Conservation (phyloP, 2,329 filamentous ascomycete species). For the Aspergillus alliaceus region DNA sequence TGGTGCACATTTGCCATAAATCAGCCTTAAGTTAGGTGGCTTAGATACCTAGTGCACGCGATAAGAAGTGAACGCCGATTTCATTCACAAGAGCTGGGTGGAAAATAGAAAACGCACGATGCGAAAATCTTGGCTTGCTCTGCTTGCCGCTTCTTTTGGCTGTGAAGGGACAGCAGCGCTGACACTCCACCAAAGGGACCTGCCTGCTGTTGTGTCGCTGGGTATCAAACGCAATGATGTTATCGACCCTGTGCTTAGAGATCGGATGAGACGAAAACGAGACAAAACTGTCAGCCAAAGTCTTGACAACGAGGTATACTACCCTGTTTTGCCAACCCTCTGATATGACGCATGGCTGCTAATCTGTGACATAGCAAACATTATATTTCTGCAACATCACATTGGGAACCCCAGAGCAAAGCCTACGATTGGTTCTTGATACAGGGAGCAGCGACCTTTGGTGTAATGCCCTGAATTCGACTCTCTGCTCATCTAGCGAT, state of each 20-base stretch:
- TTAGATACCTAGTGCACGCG: background rate
- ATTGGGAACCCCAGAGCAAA: slow-evolving; percentile 58
- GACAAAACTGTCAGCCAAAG: slow-evolving; percentile 43
- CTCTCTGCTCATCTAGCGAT: slow-evolving; percentile 43
- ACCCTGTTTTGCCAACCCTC: background rate
- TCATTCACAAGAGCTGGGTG: background rate
- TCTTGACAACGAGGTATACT: slow-evolving; percentile 55
- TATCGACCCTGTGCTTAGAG: slow-evolving; percentile 46
- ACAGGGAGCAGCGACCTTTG: slow-evolving; percentile 65
- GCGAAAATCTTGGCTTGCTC: slow-evolving; percentile 6
- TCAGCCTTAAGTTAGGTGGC: too few species aligned
- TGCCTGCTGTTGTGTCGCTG: slow-evolving; percentile 50
- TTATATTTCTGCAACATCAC: slow-evolving; percentile 60
- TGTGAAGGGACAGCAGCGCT: slow-evolving; percentile 22
- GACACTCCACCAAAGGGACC: slow-evolving; percentile 31
- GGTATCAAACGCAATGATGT: slow-evolving; percentile 53
- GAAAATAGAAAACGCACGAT: background rate
- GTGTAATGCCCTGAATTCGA: slow-evolving; percentile 56
- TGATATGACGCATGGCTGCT: background rate
- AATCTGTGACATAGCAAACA: slow-evolving; percentile 41
- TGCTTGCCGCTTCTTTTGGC: slow-evolving; percentile 17
- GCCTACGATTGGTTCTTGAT: slow-evolving; percentile 58
- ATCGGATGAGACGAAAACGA: slow-evolving; percentile 46
- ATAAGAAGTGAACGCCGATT: background rate
- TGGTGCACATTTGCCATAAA: background rate